phyloP scores from a whole-genome alignment of 139 green algal species.

The Chlamydomonas sphaeroides region DNA sequence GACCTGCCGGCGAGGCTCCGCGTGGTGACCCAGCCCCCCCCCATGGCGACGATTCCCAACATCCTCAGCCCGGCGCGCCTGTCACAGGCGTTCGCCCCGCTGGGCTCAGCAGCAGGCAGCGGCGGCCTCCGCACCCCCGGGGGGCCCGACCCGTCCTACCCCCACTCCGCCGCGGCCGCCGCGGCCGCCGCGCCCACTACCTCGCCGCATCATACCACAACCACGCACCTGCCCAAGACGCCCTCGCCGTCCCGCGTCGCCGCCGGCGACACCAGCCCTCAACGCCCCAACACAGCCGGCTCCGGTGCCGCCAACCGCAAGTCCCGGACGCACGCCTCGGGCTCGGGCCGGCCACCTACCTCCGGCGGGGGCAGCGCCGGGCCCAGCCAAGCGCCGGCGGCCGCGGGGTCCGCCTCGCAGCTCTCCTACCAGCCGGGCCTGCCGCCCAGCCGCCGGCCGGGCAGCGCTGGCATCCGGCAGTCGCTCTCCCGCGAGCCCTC shows the following conservation, averaged over 20 bases:
- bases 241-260: constrained; percentile 6
- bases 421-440: constrained; percentile 4
- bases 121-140: not conserved
- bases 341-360: no score
- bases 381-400: not conserved
- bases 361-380: no score
- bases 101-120: constrained; percentile 4
- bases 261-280: not conserved
- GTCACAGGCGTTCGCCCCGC: not conserved
- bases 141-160: no score
- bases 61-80: constrained; percentile 2
- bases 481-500: no score
- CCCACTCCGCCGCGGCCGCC: not conserved
- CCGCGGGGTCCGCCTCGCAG: not conserved
- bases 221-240: not conserved
- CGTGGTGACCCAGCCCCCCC: no score
- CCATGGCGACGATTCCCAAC: not conserved
- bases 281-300: not conserved
- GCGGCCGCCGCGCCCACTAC: no score
- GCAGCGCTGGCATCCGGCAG: no score
- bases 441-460: no score
- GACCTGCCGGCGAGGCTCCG: no score
- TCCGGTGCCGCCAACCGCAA: not conserved
- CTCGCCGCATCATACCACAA: not conserved
- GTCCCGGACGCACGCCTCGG: no score